Evolutionary conservation across 129 eudicot species (phyloP).

Genomic region (Ambrosia artemisiifolia): DNA sequence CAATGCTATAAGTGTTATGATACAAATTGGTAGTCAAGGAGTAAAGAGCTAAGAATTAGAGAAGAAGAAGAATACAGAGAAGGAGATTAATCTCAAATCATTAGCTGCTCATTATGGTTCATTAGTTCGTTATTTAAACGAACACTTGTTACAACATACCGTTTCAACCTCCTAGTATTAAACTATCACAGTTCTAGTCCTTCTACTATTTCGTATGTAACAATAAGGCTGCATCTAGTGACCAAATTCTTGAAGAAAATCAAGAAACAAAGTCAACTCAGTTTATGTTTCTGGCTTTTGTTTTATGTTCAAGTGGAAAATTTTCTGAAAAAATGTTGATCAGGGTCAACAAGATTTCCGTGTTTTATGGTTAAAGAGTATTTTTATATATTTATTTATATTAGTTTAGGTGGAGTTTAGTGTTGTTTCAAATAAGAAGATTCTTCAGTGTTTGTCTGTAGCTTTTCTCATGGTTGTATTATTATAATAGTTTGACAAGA

Average conservation of each 20-base stretch:
- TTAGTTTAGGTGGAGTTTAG: conserved; percentile 18
- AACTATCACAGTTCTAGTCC: too few species aligned
- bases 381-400: not conserved
- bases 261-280: conserved; percentile 5
- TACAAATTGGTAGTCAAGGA: too few species aligned
- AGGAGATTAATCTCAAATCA: too few species aligned
- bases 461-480: not conserved
- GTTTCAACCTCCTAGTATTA: too few species aligned
- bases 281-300: not conserved
- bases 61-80: too few species aligned
- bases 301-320: not conserved
- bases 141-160: too few species aligned
- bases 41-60: too few species aligned
- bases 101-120: too few species aligned
- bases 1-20: too few species aligned
- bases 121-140: too few species aligned
- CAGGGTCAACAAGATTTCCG: not conserved
- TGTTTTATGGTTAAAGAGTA: not conserved
- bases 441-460: conserved; percentile 25
- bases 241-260: not conserved
- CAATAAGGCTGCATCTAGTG: not conserved
- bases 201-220: too few species aligned
- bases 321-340: not conserved
- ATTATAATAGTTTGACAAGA: too few species aligned
- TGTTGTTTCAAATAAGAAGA: conserved; percentile 4